Evolutionary conservation across 176 grass and related monocot genomes (phyloP).

Genomic region (Triticum monococcum): DNA sequence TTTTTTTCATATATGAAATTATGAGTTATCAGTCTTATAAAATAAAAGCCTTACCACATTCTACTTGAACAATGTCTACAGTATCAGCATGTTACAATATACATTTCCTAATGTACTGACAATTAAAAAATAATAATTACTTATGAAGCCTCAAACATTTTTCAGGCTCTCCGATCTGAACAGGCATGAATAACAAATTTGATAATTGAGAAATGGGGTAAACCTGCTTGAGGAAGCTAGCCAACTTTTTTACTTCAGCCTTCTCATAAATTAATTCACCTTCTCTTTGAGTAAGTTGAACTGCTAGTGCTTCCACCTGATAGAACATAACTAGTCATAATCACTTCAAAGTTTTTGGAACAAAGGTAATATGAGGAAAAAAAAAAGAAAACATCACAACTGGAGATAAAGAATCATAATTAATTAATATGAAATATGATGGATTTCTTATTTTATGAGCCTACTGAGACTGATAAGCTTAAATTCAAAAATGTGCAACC

Average conservation of each 20-base stretch:
- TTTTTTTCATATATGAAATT: background rate
- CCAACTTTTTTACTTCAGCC: slow-evolving; percentile 88
- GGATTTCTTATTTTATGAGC: background rate
- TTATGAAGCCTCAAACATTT: background rate
- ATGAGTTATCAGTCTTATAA: background rate
- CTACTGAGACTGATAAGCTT: background rate
- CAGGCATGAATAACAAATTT: background rate
- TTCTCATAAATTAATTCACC: slow-evolving; percentile 96
- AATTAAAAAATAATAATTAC: background rate
- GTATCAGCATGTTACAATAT: background rate
- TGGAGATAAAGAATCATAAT: background rate
- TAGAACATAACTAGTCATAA: slow-evolving; percentile 28
- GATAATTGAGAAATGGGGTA: slow-evolving; percentile 24
- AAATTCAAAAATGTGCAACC: background rate
- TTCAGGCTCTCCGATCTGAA: background rate
- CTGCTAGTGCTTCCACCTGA: slow-evolving; percentile 91
- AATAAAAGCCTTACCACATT: background rate
- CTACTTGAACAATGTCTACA: background rate
- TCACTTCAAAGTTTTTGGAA: background rate
- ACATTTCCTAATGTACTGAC: background rate
- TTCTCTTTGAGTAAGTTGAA: slow-evolving; percentile 96
- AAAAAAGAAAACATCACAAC: background rate
- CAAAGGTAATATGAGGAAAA: background rate
- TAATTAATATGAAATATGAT: background rate
- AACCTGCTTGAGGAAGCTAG: slow-evolving; percentile 89